These are phyloP conservation scores for Russula virescens DNA, from an alignment of 768 basidiomycete genomes.

Conservation along the genomic window DNA sequence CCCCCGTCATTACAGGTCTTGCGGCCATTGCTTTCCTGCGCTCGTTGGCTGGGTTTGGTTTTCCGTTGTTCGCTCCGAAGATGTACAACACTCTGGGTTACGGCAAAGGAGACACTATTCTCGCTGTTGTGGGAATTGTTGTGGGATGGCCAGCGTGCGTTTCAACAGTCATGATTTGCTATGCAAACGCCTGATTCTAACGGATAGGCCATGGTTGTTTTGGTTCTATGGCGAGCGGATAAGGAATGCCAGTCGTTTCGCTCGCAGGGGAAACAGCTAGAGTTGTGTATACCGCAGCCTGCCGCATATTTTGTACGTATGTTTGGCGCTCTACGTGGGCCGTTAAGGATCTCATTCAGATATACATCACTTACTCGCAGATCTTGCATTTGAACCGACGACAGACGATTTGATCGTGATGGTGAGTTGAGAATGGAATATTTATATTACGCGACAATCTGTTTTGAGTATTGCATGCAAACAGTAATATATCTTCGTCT, in stretches of 20 bases:
- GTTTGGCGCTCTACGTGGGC: no score
- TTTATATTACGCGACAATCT: no score
- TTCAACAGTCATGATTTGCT: background rate
- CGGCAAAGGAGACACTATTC: conserved; percentile 62
- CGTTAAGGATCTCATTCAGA: no score
- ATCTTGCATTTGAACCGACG: no score
- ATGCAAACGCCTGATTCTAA: conserved; percentile 30
- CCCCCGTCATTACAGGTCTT: conserved; percentile 38
- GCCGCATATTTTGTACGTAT: no score
- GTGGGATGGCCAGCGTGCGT: conserved; percentile 49
- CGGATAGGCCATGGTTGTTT: conserved; percentile 37
- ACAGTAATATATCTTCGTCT: no score
- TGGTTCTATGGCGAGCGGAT: conserved; percentile 47
- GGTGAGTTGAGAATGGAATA: no score
- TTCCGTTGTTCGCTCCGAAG: conserved; percentile 70
- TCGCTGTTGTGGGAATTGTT: conserved; percentile 51
- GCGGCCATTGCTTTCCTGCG: conserved; percentile 61
- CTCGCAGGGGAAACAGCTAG: background rate
- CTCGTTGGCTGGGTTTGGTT: conserved; percentile 63
- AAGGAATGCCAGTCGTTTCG: background rate
- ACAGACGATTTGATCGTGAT: no score
- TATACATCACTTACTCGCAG: no score
- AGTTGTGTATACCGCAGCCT: background rate
- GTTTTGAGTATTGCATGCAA: no score
- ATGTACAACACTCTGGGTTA: conserved; percentile 65